Conservation (phyloP, 2,329 filamentous ascomycete species). For the Whalleya microplaca region DNA sequence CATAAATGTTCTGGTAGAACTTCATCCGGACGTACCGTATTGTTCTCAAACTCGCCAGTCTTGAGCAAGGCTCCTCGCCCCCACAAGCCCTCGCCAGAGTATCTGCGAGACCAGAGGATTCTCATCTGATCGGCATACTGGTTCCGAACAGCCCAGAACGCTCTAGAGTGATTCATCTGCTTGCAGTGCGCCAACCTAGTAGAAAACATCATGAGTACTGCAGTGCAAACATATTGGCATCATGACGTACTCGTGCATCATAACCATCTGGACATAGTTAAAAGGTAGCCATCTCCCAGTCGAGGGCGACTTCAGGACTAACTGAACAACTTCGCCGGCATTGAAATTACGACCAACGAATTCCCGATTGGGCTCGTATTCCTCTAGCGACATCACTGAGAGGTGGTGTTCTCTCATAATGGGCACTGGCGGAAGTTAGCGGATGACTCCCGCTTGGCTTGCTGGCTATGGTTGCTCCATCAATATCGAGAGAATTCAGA, state of each 20-base stretch:
- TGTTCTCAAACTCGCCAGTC: constrained; percentile 62
- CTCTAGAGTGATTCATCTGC: constrained; percentile 86
- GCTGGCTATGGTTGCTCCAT: neutral
- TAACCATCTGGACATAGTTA: constrained; percentile 87
- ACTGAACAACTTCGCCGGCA: constrained; percentile 82
- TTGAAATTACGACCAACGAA: constrained; percentile 93
- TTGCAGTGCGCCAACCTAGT: constrained; percentile 77
- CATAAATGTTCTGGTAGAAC: constrained; percentile 73
- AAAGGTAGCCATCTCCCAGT: constrained; percentile 78
- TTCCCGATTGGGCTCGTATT: constrained; percentile 79
- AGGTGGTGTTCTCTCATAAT: constrained; percentile 70
- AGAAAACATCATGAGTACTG: constrained; percentile 10
- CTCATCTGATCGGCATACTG: constrained; percentile 73
- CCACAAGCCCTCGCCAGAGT: constrained; percentile 85
- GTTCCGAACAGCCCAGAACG: constrained; percentile 82
- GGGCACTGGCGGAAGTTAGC: constrained; percentile 52
- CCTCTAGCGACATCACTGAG: constrained; percentile 73
- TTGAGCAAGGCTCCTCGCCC: constrained; percentile 68
- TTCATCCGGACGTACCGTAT: constrained; percentile 57
- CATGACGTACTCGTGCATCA: constrained; percentile 76
- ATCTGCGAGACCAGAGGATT: constrained; percentile 68
- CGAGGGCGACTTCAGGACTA: constrained; percentile 72
- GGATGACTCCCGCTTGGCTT: neutral
- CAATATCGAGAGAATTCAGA: neutral
- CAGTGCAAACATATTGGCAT: neutral